Percentiles rank a stretch among this genome's conserved stretches.
Conservation (phyloP, 1,284 basidiomycete genomes). For the Cronartium quercuum region DNA sequence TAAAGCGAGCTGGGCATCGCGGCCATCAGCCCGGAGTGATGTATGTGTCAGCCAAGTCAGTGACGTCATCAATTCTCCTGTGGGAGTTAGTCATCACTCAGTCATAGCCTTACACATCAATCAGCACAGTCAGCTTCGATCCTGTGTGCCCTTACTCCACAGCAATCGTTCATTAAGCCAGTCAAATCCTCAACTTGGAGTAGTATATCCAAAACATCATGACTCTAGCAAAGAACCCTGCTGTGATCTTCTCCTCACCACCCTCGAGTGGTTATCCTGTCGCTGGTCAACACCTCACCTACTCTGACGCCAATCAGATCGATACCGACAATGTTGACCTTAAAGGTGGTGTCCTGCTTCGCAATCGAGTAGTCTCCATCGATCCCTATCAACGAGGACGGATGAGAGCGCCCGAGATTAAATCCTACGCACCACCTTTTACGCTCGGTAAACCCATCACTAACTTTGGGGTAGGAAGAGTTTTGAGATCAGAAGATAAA, state of each 20-base stretch:
- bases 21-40: too few relatives aligned
- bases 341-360: conserved; percentile 21
- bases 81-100: too few relatives aligned
- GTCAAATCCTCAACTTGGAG: too few relatives aligned
- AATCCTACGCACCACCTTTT: not conserved
- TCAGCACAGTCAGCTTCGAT: not conserved
- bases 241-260: not conserved
- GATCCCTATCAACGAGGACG: conserved; percentile 40
- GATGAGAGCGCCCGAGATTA: not conserved
- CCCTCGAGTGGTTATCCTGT: not conserved
- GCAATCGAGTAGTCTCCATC: conserved; percentile 36
- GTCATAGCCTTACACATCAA: not conserved
- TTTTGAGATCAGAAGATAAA: not conserved
- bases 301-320: conserved; percentile 9
- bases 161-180: not conserved
- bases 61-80: too few relatives aligned
- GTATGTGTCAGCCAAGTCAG: too few relatives aligned
- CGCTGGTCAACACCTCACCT: not conserved
- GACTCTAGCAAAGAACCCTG: not conserved
- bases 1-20: too few relatives aligned
- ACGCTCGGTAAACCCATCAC: not conserved
- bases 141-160: not conserved
- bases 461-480: not conserved
- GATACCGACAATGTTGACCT: conserved; percentile 37
- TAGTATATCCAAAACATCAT: too few relatives aligned